phyloP scores from a whole-genome alignment of 208 protist species.

The Wallacemonas collosoma region DNA sequence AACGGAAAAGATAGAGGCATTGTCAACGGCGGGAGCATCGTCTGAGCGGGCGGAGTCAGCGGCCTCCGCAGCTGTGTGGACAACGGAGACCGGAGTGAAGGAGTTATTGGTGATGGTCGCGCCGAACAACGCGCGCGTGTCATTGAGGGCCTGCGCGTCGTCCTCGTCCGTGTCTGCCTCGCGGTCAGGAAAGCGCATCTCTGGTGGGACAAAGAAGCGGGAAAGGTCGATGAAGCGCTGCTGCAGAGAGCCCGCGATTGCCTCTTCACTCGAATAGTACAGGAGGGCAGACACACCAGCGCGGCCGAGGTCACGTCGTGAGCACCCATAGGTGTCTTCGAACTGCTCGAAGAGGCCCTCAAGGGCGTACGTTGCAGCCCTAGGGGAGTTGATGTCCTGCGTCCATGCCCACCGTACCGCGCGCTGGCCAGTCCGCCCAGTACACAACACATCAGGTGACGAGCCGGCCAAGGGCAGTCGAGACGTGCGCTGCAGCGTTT shows the following conservation, averaged over 20 bases:
- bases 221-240: conserved; percentile 30
- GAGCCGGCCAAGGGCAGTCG: conserved; percentile 58
- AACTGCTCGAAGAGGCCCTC: conserved; percentile 60
- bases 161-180: not conserved
- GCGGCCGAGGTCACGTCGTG: conserved; percentile 25
- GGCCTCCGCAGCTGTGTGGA: not conserved
- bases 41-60: not conserved
- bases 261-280: conserved; percentile 24
- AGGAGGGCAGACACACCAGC: conserved; percentile 20
- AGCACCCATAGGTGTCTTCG: conserved; percentile 32
- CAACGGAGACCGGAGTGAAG: not conserved
- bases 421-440: conserved; percentile 37
- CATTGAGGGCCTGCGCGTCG: not conserved
- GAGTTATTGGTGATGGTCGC: not conserved
- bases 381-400: conserved; percentile 41
- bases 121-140: not conserved
- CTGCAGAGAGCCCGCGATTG: conserved; percentile 17
- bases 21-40: not conserved
- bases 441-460: conserved; percentile 39
- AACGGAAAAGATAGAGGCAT: conserved; percentile 6
- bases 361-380: conserved; percentile 39
- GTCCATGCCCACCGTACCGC: conserved; percentile 56
- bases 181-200: conserved; percentile 6
- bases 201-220: conserved; percentile 36
- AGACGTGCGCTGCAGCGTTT: conserved; percentile 35